A percentile compares a stretch with the other conserved stretches of the same genome.
Evolutionary conservation across 2,329 filamentous ascomycete species (phyloP).

Genomic region (Fusarium sp.): DNA sequence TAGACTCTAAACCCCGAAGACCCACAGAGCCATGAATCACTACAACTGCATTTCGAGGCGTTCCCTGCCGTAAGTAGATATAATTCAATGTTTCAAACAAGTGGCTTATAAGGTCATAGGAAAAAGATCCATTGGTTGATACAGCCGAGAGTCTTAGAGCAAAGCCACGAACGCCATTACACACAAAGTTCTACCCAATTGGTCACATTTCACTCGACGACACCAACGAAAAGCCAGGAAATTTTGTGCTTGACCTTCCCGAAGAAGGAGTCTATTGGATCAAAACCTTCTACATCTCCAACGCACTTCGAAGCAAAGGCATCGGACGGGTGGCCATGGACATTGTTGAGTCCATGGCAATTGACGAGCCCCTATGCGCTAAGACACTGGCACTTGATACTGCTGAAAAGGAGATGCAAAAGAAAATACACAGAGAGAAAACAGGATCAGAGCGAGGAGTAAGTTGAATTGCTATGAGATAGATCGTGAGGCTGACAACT

Average conservation of each 20-base stretch:
- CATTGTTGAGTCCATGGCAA: slow-evolving; percentile 46
- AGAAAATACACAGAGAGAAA: not conserved
- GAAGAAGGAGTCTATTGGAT: slow-evolving; percentile 47
- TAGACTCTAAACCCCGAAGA: slow-evolving; percentile 31
- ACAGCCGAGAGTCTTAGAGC: slow-evolving; percentile 34
- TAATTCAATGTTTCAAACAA: fast-evolving
- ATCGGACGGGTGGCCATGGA: slow-evolving; percentile 50
- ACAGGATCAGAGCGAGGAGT: slow-evolving; percentile 24
- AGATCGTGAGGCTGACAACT: not conserved
- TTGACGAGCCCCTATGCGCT: slow-evolving; percentile 43
- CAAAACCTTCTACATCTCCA: slow-evolving; percentile 48
- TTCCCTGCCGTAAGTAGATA: slow-evolving; percentile 22
- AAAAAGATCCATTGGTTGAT: slow-evolving; percentile 28
- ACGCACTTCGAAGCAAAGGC: slow-evolving; percentile 43
- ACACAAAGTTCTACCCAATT: slow-evolving; percentile 32
- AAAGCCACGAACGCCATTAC: slow-evolving; percentile 27
- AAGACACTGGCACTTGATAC: slow-evolving; percentile 47
- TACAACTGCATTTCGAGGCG: slow-evolving; percentile 28
- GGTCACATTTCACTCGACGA: slow-evolving; percentile 47
- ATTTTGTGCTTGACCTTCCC: slow-evolving; percentile 38
- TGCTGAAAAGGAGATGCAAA: slow-evolving; percentile 41
- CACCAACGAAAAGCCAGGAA: slow-evolving; percentile 22
- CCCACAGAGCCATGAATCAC: not conserved
- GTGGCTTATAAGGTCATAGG: not conserved
- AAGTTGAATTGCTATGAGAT: fast-evolving